phyloP scores from a whole-genome alignment of 2,329 filamentous ascomycete species.

The Neonectria coccinea region DNA sequence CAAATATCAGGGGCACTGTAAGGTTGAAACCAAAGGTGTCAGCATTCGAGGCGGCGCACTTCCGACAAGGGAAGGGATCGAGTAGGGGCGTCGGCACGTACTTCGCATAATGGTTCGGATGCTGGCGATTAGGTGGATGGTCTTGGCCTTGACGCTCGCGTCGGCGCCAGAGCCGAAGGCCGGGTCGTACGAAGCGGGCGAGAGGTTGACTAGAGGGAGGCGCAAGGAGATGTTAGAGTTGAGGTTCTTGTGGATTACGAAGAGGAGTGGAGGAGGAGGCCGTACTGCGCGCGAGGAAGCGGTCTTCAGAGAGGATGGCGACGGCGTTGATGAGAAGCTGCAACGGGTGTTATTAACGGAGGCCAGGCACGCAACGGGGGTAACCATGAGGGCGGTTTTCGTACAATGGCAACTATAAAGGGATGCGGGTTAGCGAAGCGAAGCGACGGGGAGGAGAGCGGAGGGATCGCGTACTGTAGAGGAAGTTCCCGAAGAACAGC shows the following conservation, averaged over 20 bases:
- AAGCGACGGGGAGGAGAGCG: neutral
- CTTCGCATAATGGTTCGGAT: constrained; percentile 93
- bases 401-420: constrained; percentile 68
- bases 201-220: constrained; percentile 76
- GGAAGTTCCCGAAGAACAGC: constrained; percentile 77
- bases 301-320: constrained; percentile 93
- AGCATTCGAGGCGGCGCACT: constrained; percentile 18
- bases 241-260: neutral
- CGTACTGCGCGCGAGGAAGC: constrained; percentile 80
- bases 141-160: constrained; percentile 84
- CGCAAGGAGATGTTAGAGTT: constrained; percentile 26
- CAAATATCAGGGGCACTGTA: constrained; percentile 85
- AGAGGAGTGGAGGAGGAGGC: neutral
- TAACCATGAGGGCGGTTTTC: neutral
- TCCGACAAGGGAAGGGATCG: neutral
- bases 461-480: constrained; percentile 64
- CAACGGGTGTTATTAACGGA: constrained; percentile 9
- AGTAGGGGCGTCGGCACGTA: constrained; percentile 52
- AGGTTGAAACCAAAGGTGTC: constrained; percentile 8
- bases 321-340: constrained; percentile 90
- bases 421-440: constrained; percentile 27
- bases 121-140: constrained; percentile 90
- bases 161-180: constrained; percentile 81
- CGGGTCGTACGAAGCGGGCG: constrained; percentile 74
- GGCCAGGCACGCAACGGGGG: neutral